phyloP scores from a whole-genome alignment of 192 early-diverging fungal genomes.

The Rhizophagus prolifer region DNA sequence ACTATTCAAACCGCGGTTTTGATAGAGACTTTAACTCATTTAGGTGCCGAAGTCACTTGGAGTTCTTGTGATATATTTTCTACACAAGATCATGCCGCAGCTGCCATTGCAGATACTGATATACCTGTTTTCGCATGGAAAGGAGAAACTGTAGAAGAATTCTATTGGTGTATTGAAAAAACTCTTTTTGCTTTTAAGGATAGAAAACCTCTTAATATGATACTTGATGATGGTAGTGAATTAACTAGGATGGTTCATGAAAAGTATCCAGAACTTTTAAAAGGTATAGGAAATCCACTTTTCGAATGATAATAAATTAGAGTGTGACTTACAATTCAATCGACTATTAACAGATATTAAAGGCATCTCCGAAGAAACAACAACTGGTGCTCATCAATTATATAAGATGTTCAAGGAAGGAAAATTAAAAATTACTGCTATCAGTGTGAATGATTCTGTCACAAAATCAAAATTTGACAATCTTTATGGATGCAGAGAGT shows the following conservation, averaged over 20 bases:
- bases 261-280: constrained; percentile 87
- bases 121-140: constrained; percentile 99
- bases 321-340: background rate
- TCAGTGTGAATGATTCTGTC: constrained; percentile 99
- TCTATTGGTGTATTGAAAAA: constrained; percentile 98
- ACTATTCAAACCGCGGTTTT: constrained; percentile 98
- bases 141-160: constrained; percentile 99
- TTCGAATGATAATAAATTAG: background rate
- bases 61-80: constrained; percentile 81
- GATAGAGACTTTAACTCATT: constrained; percentile 92
- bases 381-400: constrained; percentile 98
- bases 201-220: constrained; percentile 95
- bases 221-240: constrained; percentile 99
- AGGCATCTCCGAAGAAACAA: constrained; percentile 99
- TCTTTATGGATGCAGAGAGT: constrained; percentile 99
- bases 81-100: constrained; percentile 98
- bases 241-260: constrained; percentile 95
- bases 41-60: constrained; percentile 91
- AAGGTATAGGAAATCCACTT: constrained; percentile 30
- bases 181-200: constrained; percentile 89
- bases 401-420: constrained; percentile 98
- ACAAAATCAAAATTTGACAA: constrained; percentile 99
- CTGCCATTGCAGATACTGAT: constrained; percentile 94
- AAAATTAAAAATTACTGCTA: constrained; percentile 96
- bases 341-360: constrained; percentile 54